Base-by-base conservation (phyloP, 805 yeast species). In the Pichia cephalocereana region DNA sequence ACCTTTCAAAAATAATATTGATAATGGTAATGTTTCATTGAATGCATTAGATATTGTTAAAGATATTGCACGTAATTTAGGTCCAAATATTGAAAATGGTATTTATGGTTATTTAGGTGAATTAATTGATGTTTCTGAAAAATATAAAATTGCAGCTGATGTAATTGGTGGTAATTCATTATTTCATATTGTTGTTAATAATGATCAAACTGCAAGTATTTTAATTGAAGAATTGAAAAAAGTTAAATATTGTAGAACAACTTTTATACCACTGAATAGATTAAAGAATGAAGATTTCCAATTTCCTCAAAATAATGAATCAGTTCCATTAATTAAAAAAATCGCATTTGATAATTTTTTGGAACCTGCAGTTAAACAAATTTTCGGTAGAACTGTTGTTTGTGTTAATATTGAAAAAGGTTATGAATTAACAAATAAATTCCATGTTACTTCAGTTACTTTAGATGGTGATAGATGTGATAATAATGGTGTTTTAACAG, bases 381-480 rank as follows among this genome's bases (percentile, higher is more conserved):
- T 90, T 1, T 90, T 89, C 66, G 91, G 95, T 23, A 80, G 74
- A 57, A 79, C 93, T 0, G 77, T 90, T 40, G 90, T 93, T 1
- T 82, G 90, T 46, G 74, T 77, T 49, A 80, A 83, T 52, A 66
- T 91, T 42, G 80, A 75, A 43, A 71, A 73, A 31, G 95, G 95
- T 4, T 71, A 82, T 3, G 82, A 80, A 54, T 67, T 85, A 30
- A 81, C 96, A 0, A 76, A 76, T 43, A 64, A 69, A 10, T 76
- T 71, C 61, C 76, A 77, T 31, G 66, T 90, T 26, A 81, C 77
- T 56, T 86, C 96, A 0, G 84, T 93, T 15, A 93, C 99, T 0
- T 68, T 91, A 17, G 95, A 87, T 63, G 99, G 99, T 55, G 98
- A 93, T 61, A 72, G 87, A 54, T 87, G 87, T 44, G 95, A 87